Conservation (phyloP, 2,329 filamentous ascomycete species). For the Celoporthe dispersa region DNA sequence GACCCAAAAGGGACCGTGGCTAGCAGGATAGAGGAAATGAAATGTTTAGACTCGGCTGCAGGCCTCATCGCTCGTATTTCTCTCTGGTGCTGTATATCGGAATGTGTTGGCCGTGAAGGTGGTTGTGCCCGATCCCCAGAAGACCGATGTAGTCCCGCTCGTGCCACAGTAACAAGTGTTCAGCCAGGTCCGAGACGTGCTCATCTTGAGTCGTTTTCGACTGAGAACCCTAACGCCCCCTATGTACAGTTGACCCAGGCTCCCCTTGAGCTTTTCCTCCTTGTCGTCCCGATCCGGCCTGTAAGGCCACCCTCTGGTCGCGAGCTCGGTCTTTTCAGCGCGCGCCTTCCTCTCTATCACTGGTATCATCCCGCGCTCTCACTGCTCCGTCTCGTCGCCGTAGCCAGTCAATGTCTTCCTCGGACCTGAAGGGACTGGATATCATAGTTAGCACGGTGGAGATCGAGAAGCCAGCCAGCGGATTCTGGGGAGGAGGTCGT, state of each 20-base stretch:
- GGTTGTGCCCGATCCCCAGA: background rate
- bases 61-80: background rate
- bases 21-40: background rate
- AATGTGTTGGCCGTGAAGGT: background rate
- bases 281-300: background rate
- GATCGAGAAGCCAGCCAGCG: background rate
- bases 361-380: background rate
- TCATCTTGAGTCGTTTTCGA: constrained; percentile 4
- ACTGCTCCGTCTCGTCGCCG: constrained; percentile 53
- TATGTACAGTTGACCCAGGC: constrained; percentile 34
- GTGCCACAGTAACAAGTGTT: background rate
- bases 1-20: background rate
- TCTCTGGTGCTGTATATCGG: background rate
- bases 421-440: constrained; percentile 59
- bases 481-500: constrained; percentile 35
- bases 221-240: constrained; percentile 31
- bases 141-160: background rate
- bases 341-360: constrained; percentile 18
- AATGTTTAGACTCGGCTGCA: background rate
- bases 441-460: constrained; percentile 5
- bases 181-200: background rate
- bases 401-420: constrained; percentile 65
- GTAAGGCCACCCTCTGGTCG: background rate
- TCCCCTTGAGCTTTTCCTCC: background rate
- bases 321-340: background rate